Base-by-base conservation (phyloP, 2,329 filamentous ascomycete species). In the Plectosphaerella plurivora region DNA sequence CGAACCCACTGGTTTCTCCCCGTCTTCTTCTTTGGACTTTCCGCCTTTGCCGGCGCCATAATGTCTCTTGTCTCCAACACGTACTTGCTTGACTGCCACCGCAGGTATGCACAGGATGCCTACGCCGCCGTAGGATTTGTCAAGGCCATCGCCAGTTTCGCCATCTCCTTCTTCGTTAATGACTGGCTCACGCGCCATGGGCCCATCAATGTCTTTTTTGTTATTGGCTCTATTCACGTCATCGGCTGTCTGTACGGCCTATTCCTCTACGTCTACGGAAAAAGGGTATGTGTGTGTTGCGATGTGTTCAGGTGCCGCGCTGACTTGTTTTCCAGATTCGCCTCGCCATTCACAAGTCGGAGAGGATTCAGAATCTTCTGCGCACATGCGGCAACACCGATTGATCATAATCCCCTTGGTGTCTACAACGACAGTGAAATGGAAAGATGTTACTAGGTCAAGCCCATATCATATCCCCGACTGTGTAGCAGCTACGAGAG, bases 21-120 rank as follows among this genome's bases (percentile, higher is more conserved):
- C 73, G 24, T 49, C 36, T 89, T 90, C 71, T 90, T 89, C 72
- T 88, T 88, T 56, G 64, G 65, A 4, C 67, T 89, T 1, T 84
- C 84, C 3, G 82, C 73, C 60, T 86, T 87, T 58, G 84, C 89
- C 47, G 87, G 87, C 9, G 41, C 41, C n/a, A 47, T 47, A 22
- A 47, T 33, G 24, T 47, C 45, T 16, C 22, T 47, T 14, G 33
- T 47, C 7, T 47, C 45, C 6, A 47, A 47, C 45, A 47, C 45
- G 15, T 47, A 47, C 15, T 16, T 47, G 3, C 45, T 47, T 2
- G 45, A 47, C 45, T 47, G 45, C 45, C 45, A 47, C 22, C 20
- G 45, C 15, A 36, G n/a, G 16, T 47, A 47, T 10, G 45, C 45
- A 2, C 45, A 47, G 45, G 45, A 47, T 37, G 52, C 39, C 14